Base-by-base conservation (phyloP, 768 basidiomycete genomes). In the Russula sp. region DNA sequence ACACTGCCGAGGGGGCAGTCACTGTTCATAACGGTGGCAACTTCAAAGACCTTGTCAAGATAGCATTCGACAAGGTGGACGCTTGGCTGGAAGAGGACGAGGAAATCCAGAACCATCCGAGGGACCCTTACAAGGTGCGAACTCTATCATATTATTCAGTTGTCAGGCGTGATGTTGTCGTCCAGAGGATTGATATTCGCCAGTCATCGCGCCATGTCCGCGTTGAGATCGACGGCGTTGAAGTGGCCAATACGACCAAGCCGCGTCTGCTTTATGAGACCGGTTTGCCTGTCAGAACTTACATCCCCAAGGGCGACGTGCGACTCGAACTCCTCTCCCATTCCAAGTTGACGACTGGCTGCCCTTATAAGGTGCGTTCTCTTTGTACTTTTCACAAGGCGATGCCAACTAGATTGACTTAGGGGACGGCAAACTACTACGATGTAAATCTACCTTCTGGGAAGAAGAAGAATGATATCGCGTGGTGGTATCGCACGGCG, bases 1-100 rank as follows among this genome's bases (percentile, higher is more conserved):
- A 72, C 26, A 72, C 72, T 24, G 81, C 79, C 5, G 70, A 75
- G 14, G 75, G 67, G 3, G 82, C 81, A 1, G 75, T 77, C n/a
- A 76, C 72, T 32, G 69, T 75, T 63, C 76, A 73, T 52, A 74
- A 70, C 18, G 69, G 75, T 66, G 74, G 78, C 49, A 71, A 77
- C 56, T 71, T 85, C 14, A 74, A 74, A 26, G 82, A 81, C 7
- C 75, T 86, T 32, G 74, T 82, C 42, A 82, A 78, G 70, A 58
- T 88, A 63, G 70, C 71, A 14, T 86, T 84, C 58, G 72, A 73
- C 16, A 79, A 78, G 20, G 79, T 80, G 69, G 85, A 86, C 65
- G 79, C 79, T 3, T 88, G 87, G 86, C 85, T 87, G 57, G 86
- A 88, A 74, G 86, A 88, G 70, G 86, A 87, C 55, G 85, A 88